These are phyloP conservation scores for Microdochium nivale DNA, from an alignment of 2,329 filamentous ascomycete genomes.

Conservation along the genomic window DNA sequence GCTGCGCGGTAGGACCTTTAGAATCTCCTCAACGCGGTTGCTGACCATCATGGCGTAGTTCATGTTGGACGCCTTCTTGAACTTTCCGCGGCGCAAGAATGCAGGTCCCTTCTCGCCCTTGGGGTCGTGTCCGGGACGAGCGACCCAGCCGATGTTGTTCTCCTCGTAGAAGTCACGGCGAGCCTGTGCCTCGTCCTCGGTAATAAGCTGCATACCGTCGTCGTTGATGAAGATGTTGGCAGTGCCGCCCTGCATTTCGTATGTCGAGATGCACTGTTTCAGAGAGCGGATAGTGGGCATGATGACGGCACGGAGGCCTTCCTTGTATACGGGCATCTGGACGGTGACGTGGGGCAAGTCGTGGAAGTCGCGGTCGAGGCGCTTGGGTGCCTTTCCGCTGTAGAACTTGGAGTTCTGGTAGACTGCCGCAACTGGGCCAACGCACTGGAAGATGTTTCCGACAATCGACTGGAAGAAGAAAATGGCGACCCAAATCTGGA, in stretches of 20 bases:
- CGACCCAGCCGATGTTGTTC: conserved; percentile 48
- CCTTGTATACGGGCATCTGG: conserved; percentile 43
- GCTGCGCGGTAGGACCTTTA: conserved; percentile 46
- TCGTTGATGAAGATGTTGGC: conserved; percentile 63
- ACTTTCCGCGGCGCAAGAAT: conserved; percentile 56
- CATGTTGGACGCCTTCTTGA: conserved; percentile 67
- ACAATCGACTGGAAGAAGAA: conserved; percentile 45
- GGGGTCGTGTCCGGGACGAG: conserved; percentile 42
- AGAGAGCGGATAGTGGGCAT: conserved; percentile 45
- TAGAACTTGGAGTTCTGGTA: conserved; percentile 36
- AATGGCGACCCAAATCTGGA: conserved; percentile 47
- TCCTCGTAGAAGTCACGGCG: conserved; percentile 48
- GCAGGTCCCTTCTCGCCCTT: conserved; percentile 38
- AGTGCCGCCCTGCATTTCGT: conserved; percentile 54
- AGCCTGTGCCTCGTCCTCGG: conserved; percentile 34
- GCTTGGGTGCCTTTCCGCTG: conserved; percentile 27
- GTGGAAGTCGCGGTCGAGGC: conserved; percentile 25
- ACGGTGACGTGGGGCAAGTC: conserved; percentile 39
- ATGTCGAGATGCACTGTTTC: conserved; percentile 49
- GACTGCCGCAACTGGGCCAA: conserved; percentile 39
- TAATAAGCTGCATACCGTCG: conserved; percentile 56
- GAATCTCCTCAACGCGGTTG: conserved; percentile 62
- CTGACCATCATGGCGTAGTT: conserved; percentile 62
- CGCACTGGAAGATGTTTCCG: conserved; percentile 37
- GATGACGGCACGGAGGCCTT: conserved; percentile 39